Evolutionary conservation across 352 stramenopile genomes (phyloP), one percentile per base, ranked within the genome.

Genomic region (Elongisporangium senticosum): DNA sequence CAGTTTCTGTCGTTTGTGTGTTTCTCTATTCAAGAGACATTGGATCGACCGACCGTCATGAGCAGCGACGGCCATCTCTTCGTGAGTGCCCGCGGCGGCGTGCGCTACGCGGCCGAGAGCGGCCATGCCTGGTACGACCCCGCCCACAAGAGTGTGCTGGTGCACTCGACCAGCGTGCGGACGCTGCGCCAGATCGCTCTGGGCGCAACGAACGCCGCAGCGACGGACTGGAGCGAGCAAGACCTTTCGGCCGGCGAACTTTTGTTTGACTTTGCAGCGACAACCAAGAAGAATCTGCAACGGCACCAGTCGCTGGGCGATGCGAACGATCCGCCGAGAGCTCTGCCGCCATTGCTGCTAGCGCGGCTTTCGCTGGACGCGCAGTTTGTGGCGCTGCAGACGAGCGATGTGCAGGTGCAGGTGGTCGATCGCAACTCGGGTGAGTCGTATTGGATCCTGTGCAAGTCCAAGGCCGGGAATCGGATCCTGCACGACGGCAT

Each of bases 341-440:
- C 33, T 15, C 33, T 43, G 14, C 53, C 74, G 10, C 63, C 62
- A 2, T 68, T 85, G 20, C 54, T 71, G 51, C 57, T 78, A 19
- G 56, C 81, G 56, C 66, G 71, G 26, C 57, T 95, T 17, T 95
- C 85, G 23, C 68, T 87, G 2, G 81, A 91, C 53, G 56, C 59
- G 0, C 69, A 88, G 53, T 93, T 84, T 47, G 61, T 95, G 23
- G 83, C 80, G 6, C 64, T 95, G 47, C 85, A 95, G 62, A 86
- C 75, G 54, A 93, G 79, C 60, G 85, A 95, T 56, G 83, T 93
- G 47, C 83, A 95, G 61, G 80, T 95, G 37, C 79, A 93, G 51
- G 67, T 95, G 53, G 20, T 91, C 7, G 69, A 76, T 24, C 62
- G 75, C 20, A 47, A 59, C 21, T 83, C 80, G 8, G 49, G 72